Evolutionary conservation across 2,329 filamentous ascomycete species (phyloP), one percentile per base, ranked within the genome.

Genomic region (Chrysoporthe deuterocubensis): DNA sequence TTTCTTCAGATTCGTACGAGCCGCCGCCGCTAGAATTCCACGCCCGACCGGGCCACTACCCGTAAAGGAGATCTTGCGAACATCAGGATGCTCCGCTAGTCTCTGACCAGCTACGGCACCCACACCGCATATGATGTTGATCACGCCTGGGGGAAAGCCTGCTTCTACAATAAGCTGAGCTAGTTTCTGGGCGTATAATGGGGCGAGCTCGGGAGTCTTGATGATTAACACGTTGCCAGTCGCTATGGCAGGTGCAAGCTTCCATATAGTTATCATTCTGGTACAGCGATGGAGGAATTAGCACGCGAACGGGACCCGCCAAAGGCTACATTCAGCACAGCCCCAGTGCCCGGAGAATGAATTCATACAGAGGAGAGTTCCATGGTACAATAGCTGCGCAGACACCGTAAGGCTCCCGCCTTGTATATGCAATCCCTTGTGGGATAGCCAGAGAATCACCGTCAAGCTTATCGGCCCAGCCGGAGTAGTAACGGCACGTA

Each of bases 21-120:
- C 84, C 0, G 92, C 90, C 75, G 87, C 85, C 74, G 91, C 90
- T 85, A 93, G 92, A 65, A 95, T 92, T 64, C 89, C 82, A 66
- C 88, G 86, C 1, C 90, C 92, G 0, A 91, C 93, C 2, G 82
- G 83, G 1, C 89, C 91, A 9, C 88, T 91, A 40, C 92, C 92
- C 0, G 92, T 95, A 72, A 96, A 96, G 1, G 89, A 89, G 62
- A 95, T 82, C 74, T 91, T 92, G 72, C 91, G 87, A 42, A 95
- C 86, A 60, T 87, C 85, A 68, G 88, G 82, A 77, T 95, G 92
- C 44, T 84, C 81, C 0, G 89, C 87, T 6, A 95, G 82, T 0
- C 89, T 87, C 4, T 87, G 84, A 18, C 92, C 92, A 0, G 90
- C 87, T 54, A 87, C 87, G 18, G 83, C 81, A 2, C 92, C 91